These are phyloP conservation scores for Elymus sibiricus DNA, from an alignment of 176 grass and related monocot species.

Conservation along the genomic window DNA sequence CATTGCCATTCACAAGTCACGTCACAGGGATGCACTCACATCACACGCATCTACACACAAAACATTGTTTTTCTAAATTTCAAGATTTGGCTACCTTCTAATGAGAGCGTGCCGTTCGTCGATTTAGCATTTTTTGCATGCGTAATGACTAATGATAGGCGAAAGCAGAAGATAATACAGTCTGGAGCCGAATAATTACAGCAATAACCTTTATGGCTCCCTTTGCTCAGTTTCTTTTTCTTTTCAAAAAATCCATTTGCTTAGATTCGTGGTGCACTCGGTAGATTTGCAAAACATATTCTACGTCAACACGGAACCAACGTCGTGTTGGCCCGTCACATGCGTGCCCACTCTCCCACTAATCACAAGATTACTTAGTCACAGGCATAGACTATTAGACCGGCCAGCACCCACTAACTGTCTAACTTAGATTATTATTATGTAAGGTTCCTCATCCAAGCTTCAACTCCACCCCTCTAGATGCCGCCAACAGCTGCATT, in stretches of 20 bases:
- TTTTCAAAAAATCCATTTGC: too few relatives aligned
- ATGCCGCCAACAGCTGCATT: neutral
- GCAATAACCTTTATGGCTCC: neutral
- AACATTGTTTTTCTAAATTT: neutral
- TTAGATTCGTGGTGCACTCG: neutral
- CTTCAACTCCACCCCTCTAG: neutral
- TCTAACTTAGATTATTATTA: neutral
- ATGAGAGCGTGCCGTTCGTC: neutral
- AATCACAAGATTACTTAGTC: neutral
- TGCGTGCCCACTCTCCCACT: constrained; percentile 2
- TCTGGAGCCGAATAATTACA: neutral
- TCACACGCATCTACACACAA: too few relatives aligned
- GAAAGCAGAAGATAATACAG: neutral
- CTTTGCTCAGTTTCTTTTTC: neutral
- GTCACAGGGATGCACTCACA: too few relatives aligned
- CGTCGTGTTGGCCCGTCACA: constrained; percentile 10
- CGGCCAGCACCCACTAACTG: constrained; percentile 19
- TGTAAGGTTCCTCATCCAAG: neutral
- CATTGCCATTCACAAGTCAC: neutral
- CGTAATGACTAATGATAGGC: neutral
- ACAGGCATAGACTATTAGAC: neutral
- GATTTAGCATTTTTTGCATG: neutral
- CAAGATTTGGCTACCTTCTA: neutral
- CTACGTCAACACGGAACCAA: constrained; percentile 23
- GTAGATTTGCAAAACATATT: neutral